phyloP scores from a whole-genome alignment of 495 filamentous ascomycete genomes.

The Podospora pseudocomata region DNA sequence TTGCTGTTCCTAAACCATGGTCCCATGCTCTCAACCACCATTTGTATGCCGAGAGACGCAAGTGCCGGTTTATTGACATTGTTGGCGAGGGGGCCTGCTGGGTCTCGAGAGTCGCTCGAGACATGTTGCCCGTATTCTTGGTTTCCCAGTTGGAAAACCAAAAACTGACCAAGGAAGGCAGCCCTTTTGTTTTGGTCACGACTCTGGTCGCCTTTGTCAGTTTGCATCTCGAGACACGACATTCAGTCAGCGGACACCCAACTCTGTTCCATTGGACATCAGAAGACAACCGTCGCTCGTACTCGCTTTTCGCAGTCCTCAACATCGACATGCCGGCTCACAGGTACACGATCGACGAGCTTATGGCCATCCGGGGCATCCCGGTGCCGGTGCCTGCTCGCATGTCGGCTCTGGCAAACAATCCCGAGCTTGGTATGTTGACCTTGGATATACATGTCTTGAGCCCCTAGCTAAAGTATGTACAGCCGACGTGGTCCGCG shows the following conservation, averaged over 20 bases:
- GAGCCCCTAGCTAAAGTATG: not conserved
- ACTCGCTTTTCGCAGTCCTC: constrained; percentile 35
- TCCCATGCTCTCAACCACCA: not conserved
- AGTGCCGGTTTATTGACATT: not conserved
- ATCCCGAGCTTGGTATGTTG: constrained; percentile 37
- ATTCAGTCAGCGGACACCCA: constrained; percentile 15
- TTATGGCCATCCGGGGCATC: constrained; percentile 31
- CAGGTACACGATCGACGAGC: constrained; percentile 38
- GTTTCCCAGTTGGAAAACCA: constrained; percentile 38
- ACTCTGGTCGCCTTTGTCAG: constrained; percentile 26
- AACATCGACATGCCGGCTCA: constrained; percentile 33
- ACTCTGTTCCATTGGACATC: constrained; percentile 34
- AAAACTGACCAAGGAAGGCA: constrained; percentile 27
- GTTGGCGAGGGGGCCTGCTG: not conserved
- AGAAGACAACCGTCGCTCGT: constrained; percentile 24
- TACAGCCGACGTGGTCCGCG: constrained; percentile 29
- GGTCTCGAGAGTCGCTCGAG: not conserved
- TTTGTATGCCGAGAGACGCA: not conserved
- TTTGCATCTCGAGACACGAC: not conserved
- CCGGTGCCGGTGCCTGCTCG: not conserved
- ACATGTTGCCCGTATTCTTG: constrained; percentile 29
- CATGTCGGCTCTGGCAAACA: constrained; percentile 22
- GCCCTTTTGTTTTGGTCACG: constrained; percentile 22
- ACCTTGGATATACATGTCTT: not conserved
- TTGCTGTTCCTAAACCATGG: not conserved